These are phyloP conservation scores for Marasmius sp. DNA, from an alignment of 1,284 basidiomycete species.

Conservation along the genomic window DNA sequence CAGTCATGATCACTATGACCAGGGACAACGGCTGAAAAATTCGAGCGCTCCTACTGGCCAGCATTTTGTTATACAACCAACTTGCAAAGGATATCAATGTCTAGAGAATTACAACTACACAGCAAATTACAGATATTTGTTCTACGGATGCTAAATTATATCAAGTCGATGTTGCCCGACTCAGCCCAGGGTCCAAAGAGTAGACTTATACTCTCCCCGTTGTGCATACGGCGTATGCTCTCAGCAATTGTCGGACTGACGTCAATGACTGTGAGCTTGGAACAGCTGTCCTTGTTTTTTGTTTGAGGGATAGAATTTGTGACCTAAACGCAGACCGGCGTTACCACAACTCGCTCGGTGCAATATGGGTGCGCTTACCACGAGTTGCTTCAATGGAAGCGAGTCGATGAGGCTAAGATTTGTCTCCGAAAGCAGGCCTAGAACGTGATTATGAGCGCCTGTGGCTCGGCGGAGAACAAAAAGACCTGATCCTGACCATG, in stretches of 20 bases:
- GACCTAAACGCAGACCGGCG: slow-evolving; percentile 24
- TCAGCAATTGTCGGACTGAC: slow-evolving; percentile 91
- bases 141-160: background rate
- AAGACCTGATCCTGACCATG: slow-evolving; percentile 64
- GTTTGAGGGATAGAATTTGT: slow-evolving; percentile 48
- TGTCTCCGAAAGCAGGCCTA: slow-evolving; percentile 85
- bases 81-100: background rate
- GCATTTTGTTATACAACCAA: no score
- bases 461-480: background rate
- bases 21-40: no score
- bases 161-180: slow-evolving; percentile 34
- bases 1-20: no score
- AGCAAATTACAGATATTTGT: background rate
- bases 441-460: background rate
- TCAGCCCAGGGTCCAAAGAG: slow-evolving; percentile 80
- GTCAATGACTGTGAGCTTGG: slow-evolving; percentile 78
- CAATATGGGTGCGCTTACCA: slow-evolving; percentile 58
- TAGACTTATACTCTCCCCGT: slow-evolving; percentile 87
- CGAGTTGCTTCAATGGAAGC: slow-evolving; percentile 84
- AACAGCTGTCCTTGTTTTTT: slow-evolving; percentile 47
- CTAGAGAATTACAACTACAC: background rate
- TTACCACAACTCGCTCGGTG: background rate
- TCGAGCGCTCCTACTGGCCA: no score
- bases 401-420: slow-evolving; percentile 77
- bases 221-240: slow-evolving; percentile 95